Percentiles rank a stretch among this genome's conserved stretches.
Evolutionary conservation across 2,329 filamentous ascomycete species (phyloP).

Genomic region (Clarireedia paspali): DNA sequence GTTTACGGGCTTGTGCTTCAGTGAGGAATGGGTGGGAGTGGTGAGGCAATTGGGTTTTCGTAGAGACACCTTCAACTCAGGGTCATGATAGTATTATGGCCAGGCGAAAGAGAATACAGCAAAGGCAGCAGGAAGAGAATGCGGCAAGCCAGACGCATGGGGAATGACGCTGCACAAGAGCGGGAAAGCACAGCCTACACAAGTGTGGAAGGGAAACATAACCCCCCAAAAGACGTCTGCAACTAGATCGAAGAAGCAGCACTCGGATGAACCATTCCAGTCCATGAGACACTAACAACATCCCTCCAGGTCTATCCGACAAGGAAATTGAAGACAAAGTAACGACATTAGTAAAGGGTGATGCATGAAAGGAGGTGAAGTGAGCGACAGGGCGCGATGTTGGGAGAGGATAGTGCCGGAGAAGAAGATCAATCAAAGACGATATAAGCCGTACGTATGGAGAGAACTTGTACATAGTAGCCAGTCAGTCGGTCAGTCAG

Average conservation of each 20-base stretch:
- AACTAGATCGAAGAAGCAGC: no score
- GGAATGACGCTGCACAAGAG: neutral
- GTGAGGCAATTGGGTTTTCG: neutral
- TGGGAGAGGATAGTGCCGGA: neutral
- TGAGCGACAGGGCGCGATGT: neutral
- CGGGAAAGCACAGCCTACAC: neutral
- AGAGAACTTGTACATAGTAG: no score
- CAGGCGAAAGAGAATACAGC: no score
- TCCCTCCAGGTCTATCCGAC: slow-evolving; percentile 50
- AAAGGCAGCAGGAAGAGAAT: no score
- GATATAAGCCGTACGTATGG: no score
- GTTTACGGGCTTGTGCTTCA: neutral
- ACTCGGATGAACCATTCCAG: no score
- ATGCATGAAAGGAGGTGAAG: neutral
- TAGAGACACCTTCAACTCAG: no score
- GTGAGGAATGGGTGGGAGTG: no score
- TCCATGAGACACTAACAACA: neutral
- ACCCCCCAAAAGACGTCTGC: neutral
- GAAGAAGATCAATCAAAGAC: neutral
- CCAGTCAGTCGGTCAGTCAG: no score
- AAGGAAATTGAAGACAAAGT: slow-evolving; percentile 46
- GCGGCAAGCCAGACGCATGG: no score
- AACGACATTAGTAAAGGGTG: slow-evolving; percentile 9
- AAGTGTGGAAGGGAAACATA: neutral
- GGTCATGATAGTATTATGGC: no score